These are phyloP conservation scores for Dispira simplex DNA, from an alignment of 192 early-diverging fungal species.

Conservation along the genomic window DNA sequence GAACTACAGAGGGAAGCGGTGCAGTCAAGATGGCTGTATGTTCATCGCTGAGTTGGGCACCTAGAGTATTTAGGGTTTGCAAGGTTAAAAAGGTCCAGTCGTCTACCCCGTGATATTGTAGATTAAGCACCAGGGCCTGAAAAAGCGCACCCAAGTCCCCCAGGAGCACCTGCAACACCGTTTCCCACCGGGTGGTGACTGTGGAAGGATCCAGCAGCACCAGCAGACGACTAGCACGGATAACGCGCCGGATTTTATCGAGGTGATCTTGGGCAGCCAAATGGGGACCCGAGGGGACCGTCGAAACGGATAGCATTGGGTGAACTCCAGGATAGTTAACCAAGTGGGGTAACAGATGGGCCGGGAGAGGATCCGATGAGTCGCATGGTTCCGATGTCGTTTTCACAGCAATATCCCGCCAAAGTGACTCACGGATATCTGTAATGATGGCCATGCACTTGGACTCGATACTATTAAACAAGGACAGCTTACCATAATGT, in stretches of 20 bases:
- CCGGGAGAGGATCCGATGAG: conserved; percentile 1
- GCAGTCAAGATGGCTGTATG: not conserved
- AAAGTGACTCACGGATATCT: conserved; percentile 43
- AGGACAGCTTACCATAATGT: conserved; percentile 58
- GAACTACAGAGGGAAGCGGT: not conserved
- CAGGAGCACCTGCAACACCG: not conserved
- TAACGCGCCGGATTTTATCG: not conserved
- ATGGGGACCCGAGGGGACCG: not conserved
- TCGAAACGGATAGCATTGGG: not conserved
- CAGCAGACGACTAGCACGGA: not conserved
- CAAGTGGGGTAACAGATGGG: conserved; percentile 6
- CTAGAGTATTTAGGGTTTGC: not conserved
- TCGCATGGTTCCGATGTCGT: not conserved
- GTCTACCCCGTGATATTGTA: not conserved
- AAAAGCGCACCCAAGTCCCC: not conserved
- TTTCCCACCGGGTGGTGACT: not conserved
- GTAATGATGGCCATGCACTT: conserved; percentile 72
- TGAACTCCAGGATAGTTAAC: no score
- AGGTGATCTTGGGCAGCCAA: not conserved
- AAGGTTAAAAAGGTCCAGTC: conserved; percentile 7
- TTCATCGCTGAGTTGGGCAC: not conserved
- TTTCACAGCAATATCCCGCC: no score
- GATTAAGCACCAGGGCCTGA: not conserved
- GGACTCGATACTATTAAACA: conserved; percentile 60
- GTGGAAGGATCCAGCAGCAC: not conserved